A percentile compares a stretch with the other conserved stretches of the same genome.
phyloP scores from a whole-genome alignment of 805 yeast species.

The Lachancea sp. region DNA sequence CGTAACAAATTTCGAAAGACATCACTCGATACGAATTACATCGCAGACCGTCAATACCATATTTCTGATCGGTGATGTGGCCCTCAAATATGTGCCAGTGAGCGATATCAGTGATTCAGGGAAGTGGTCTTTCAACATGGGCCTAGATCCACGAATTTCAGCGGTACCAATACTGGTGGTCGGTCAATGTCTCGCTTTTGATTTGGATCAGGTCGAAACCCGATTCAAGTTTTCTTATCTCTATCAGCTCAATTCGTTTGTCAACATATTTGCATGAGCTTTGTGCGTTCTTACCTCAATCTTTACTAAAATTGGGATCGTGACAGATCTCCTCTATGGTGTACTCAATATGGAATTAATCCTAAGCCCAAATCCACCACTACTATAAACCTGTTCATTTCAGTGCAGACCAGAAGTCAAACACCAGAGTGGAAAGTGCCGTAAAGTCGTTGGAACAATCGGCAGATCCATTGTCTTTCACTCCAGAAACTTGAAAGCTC shows the following conservation, averaged over 20 bases:
- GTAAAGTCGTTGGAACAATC: too few relatives aligned
- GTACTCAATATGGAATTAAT: too few relatives aligned
- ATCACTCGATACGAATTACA: slow-evolving; percentile 21
- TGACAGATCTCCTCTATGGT: too few relatives aligned
- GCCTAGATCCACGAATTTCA: neutral
- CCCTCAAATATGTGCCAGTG: slow-evolving; percentile 5
- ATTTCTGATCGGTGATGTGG: slow-evolving; percentile 23
- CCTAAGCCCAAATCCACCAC: too few relatives aligned
- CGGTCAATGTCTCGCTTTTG: slow-evolving; percentile 22
- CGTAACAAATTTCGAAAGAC: slow-evolving; percentile 25
- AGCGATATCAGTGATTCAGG: neutral
- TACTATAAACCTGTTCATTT: too few relatives aligned
- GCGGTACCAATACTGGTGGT: slow-evolving; percentile 17
- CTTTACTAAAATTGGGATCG: too few relatives aligned
- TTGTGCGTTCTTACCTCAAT: too few relatives aligned
- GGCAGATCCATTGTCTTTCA: too few relatives aligned
- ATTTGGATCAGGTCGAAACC: slow-evolving; percentile 23
- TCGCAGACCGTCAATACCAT: slow-evolving; percentile 21
- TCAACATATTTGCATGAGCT: neutral
- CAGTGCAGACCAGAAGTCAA: too few relatives aligned
- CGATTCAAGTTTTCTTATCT: slow-evolving; percentile 11
- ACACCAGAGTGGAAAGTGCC: too few relatives aligned
- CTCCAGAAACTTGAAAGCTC: too few relatives aligned
- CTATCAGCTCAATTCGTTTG: neutral
- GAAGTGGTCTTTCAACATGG: neutral